Percentiles rank a stretch among this genome's conserved stretches.
Conservation (phyloP, 2,329 filamentous ascomycete species). For the Nemania sp. region DNA sequence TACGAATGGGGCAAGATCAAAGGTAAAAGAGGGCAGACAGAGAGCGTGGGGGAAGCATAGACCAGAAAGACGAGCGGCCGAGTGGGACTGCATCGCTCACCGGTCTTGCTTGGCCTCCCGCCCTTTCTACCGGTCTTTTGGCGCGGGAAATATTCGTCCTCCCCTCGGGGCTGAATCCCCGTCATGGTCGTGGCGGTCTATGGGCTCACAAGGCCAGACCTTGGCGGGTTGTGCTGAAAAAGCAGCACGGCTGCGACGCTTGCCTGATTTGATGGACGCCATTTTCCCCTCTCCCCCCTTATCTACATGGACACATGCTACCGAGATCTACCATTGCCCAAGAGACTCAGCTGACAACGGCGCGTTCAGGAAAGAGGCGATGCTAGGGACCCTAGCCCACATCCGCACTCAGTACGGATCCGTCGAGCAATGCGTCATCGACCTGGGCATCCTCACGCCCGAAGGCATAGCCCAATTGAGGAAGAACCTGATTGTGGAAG, state of each 20-base stretch:
- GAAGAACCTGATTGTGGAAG: slow-evolving; percentile 39
- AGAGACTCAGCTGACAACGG: slow-evolving; percentile 26
- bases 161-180: neutral
- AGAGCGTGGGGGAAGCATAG: neutral
- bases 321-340: neutral
- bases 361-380: slow-evolving; percentile 49
- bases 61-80: too few relatives aligned
- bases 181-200: neutral
- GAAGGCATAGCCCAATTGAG: slow-evolving; percentile 53
- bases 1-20: neutral
- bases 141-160: too few relatives aligned
- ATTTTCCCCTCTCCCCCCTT: neutral
- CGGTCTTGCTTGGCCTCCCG: too few relatives aligned
- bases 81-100: too few relatives aligned
- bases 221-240: neutral
- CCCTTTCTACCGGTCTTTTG: too few relatives aligned
- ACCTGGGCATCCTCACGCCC: slow-evolving; percentile 60
- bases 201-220: neutral
- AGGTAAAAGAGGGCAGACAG: neutral
- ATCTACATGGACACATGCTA: neutral
- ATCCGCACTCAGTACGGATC: slow-evolving; percentile 65
- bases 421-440: slow-evolving; percentile 64
- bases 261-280: neutral
- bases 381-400: slow-evolving; percentile 56
- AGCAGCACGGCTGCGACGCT: neutral